These are phyloP conservation scores for Monosporozyma yasuniensis DNA, from an alignment of 805 yeast genomes.

Conservation along the genomic window DNA sequence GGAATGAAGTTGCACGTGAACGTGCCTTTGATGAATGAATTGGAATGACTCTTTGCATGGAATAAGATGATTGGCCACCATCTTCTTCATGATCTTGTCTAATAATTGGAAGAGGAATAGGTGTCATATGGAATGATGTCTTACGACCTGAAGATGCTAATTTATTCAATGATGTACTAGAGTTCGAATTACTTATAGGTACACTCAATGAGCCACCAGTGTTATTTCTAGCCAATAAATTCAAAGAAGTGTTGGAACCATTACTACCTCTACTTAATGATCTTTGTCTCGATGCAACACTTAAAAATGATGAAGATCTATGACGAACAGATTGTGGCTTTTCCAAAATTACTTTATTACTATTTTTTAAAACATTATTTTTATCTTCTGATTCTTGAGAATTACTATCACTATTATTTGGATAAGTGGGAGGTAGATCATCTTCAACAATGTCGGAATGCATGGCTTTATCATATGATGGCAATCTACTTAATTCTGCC, in stretches of 20 bases:
- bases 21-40: neutral
- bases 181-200: conserved; percentile 2
- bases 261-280: conserved; percentile 20
- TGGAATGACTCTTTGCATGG: neutral
- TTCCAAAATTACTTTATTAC: conserved; percentile 10
- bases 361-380: neutral
- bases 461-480: conserved; percentile 77
- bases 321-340: conserved; percentile 24
- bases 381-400: neutral
- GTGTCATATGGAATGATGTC: conserved; percentile 26
- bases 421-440: conserved; percentile 65
- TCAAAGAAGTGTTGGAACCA: conserved; percentile 19
- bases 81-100: neutral
- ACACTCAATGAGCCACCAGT: conserved; percentile 9
- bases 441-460: conserved; percentile 39
- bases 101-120: conserved; percentile 5
- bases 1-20: conserved; percentile 4
- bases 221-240: conserved; percentile 10
- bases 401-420: conserved; percentile 2
- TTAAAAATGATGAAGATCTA: conserved; percentile 18
- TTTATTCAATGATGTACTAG: conserved; percentile 9
- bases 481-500: conserved; percentile 55
- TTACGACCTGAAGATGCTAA: conserved; percentile 15
- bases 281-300: conserved; percentile 6
- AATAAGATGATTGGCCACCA: neutral